Evolutionary conservation across 2,329 filamentous ascomycete species (phyloP).

Genomic region (Biscogniauxia marginata): DNA sequence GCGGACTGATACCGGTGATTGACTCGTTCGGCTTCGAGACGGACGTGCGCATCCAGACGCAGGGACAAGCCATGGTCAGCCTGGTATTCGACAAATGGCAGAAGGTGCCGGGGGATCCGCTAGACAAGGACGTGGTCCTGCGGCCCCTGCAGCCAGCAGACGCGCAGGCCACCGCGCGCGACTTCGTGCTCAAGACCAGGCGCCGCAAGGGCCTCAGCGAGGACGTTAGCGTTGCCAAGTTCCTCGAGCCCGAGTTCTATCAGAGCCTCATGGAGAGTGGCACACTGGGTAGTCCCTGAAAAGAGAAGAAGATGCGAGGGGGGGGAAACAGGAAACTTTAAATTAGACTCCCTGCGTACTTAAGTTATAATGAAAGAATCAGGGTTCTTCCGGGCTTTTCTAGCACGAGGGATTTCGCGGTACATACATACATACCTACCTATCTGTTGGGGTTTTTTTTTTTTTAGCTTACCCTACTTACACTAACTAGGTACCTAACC

Average conservation of each 20-base stretch:
- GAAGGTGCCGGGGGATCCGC: conserved; percentile 91
- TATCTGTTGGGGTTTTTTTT: too few species aligned
- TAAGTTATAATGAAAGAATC: not conserved
- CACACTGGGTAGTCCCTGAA: conserved; percentile 59
- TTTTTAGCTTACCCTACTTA: too few species aligned
- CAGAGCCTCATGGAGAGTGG: conserved; percentile 85
- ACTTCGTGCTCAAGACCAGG: conserved; percentile 96
- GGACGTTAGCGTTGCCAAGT: conserved; percentile 94
- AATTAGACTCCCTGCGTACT: too few species aligned
- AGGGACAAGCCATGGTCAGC: conserved; percentile 86
- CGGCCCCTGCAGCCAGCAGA: conserved; percentile 83
- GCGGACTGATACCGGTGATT: conserved; percentile 89
- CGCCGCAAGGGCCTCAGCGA: conserved; percentile 91
- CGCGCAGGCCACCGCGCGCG: conserved; percentile 84
- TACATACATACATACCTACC: too few species aligned
- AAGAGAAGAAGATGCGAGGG: not conserved
- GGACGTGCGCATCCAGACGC: conserved; percentile 91
- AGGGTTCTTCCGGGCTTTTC: too few species aligned
- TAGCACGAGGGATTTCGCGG: too few species aligned
- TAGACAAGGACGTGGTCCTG: conserved; percentile 82
- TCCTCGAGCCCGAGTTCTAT: conserved; percentile 92
- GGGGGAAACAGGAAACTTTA: too few species aligned
- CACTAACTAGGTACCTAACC: not conserved
- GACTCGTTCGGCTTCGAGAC: conserved; percentile 98
- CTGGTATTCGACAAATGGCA: conserved; percentile 96